Base-by-base conservation (phyloP, 345 rosid genomes). In the Limnanthes douglasii region DNA sequence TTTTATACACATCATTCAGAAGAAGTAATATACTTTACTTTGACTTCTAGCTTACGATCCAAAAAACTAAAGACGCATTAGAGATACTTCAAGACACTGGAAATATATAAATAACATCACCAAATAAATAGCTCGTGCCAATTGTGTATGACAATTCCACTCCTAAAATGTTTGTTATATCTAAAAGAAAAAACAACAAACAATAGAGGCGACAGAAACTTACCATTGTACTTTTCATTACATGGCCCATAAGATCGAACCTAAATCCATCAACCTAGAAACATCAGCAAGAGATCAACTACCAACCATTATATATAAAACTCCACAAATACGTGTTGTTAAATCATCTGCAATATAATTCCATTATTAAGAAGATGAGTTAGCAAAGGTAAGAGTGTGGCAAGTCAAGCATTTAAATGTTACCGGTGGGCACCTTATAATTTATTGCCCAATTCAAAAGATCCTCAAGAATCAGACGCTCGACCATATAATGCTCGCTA, bases 161-260 rank as follows among this genome's bases (percentile, higher is more conserved):
- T n/a, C n/a, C n/a, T n/a, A n/a, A n/a, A n/a, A n/a, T n/a, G n/a
- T n/a, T n/a, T n/a, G n/a, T n/a, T n/a, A n/a, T n/a, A n/a, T n/a
- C n/a, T n/a, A n/a, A n/a, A n/a, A n/a, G n/a, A 18, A 31, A 49
- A 16, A 37, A 19, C 16, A 14, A 10, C 36, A 44, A 46, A 20
- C 14, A 1, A 33, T 16, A 39, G 21, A 45, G 37, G 20, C 18
- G 41, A n/a, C 28, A 42, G 47, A 47, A 36, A 61, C 62, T 30
- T 64, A 88, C 97, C 95, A 83, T 82, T 32, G 97, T 68, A 31
- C 41, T 43, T 69, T 69, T 83, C 97, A 88, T 88, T 46, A 88
- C 48, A 61, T 88, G 97, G 38, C 97, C 97, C 97, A 88, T 88
- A 34, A 88, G 90, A 53, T 88, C 97, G 62, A 88, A 83, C 25